Conservation (phyloP, 2,329 filamentous ascomycete genomes). For the Pseudohalonectria lignicola region DNA sequence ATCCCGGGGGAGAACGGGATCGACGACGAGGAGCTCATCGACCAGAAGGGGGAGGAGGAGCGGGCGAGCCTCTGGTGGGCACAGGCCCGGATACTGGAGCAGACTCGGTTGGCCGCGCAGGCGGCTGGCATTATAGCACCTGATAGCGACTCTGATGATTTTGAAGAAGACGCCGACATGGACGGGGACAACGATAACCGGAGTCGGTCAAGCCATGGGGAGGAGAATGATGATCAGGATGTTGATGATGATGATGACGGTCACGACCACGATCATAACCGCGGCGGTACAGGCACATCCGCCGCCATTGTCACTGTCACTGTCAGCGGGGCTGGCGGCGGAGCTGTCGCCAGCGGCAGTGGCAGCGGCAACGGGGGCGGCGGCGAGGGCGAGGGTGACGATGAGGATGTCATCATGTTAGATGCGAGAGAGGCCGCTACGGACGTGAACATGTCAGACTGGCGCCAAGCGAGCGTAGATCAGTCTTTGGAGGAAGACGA, state of each 20-base stretch:
- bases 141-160: constrained; percentile 24
- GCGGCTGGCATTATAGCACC: constrained; percentile 16
- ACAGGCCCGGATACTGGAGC: constrained; percentile 20
- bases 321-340: constrained; percentile 4
- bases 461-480: constrained; percentile 36
- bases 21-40: constrained; percentile 65
- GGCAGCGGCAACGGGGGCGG: constrained; percentile 27
- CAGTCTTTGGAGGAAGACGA: constrained; percentile 66
- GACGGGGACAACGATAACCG: constrained; percentile 57
- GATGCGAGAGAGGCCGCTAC: constrained; percentile 32
- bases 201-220: no score
- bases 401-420: constrained; percentile 48
- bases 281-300: constrained; percentile 6
- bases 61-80: constrained; percentile 22
- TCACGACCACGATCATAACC: constrained; percentile 6
- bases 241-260: constrained; percentile 19
- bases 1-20: constrained; percentile 68
- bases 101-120: constrained; percentile 15
- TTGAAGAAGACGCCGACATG: constrained; percentile 53
- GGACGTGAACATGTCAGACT: constrained; percentile 36
- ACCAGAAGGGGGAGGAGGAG: constrained; percentile 26
- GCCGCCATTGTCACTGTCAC: no score
- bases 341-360: constrained; percentile 20
- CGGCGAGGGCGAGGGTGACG: constrained; percentile 28
- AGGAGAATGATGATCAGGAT: constrained; percentile 41